Percentiles rank a stretch among this genome's conserved stretches.
Conservation (phyloP, 1,284 basidiomycete genomes). For the Ceratobasidium sp. region DNA sequence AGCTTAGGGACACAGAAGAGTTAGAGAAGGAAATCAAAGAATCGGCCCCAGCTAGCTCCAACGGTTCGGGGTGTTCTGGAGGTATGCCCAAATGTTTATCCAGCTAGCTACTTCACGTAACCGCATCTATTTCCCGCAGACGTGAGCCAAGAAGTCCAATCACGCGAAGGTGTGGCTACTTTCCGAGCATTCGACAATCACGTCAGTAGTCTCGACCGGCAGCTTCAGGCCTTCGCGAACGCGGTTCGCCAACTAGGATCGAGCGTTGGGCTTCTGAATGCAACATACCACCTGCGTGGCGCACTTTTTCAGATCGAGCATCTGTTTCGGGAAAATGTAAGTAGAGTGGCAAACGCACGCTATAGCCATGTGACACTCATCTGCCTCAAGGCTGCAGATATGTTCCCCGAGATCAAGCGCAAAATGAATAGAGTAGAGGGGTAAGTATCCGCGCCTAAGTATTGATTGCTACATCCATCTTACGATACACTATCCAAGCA, state of each 20-base stretch:
- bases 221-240: constrained; percentile 39
- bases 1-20: constrained; percentile 3
- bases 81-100: background rate
- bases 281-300: constrained; percentile 35
- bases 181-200: constrained; percentile 7
- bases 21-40: constrained; percentile 25
- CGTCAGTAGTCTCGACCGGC: constrained; percentile 10
- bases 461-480: background rate
- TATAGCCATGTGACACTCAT: background rate
- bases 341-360: too few relatives aligned
- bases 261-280: constrained; percentile 38
- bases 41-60: background rate
- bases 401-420: constrained; percentile 23
- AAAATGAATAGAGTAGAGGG: background rate
- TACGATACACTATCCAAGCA: too few relatives aligned
- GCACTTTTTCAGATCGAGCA: constrained; percentile 38
- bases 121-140: too few relatives aligned
- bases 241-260: constrained; percentile 41
- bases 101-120: background rate
- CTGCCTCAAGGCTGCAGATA: constrained; percentile 10
- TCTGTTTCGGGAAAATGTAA: constrained; percentile 41
- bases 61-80: background rate
- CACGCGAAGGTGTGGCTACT: too few relatives aligned
- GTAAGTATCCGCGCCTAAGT: background rate
- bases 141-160: too few relatives aligned